Evolutionary conservation across 2,329 filamentous ascomycete species (phyloP).

Genomic region (Calonectria henricotiae): DNA sequence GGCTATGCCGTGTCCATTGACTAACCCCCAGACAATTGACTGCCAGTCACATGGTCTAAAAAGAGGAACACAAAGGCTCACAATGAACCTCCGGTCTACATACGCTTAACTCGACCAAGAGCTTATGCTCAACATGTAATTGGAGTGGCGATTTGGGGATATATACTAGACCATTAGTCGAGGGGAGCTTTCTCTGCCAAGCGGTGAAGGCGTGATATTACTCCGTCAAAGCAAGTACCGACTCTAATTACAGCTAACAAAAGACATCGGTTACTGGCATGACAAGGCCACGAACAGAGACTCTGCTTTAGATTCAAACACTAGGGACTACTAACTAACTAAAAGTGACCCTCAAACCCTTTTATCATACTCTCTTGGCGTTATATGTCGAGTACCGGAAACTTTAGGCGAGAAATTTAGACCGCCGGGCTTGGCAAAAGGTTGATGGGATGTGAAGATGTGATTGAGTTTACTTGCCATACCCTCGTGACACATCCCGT

Average conservation of each 20-base stretch:
- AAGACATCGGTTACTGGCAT: not conserved
- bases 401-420: not conserved
- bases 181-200: not conserved
- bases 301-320: not conserved
- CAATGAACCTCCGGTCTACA: not conserved
- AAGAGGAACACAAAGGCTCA: not conserved
- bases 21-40: no score
- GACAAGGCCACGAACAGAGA: not conserved
- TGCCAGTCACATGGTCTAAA: no score
- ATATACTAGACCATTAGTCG: not conserved
- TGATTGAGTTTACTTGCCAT: not conserved
- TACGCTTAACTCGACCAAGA: not conserved
- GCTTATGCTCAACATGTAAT: not conserved
- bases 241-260: not conserved
- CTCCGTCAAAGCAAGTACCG: no score
- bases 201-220: not conserved
- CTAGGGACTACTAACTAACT: not conserved
- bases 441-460: not conserved
- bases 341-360: not conserved
- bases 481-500: not conserved
- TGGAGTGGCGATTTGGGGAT: no score
- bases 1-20: not conserved
- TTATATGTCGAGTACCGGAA: not conserved
- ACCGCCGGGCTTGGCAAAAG: constrained; percentile 5
- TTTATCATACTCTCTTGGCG: not conserved